A percentile compares a stretch with the other conserved stretches of the same genome.
Evolutionary conservation across 2,329 filamentous ascomycete species (phyloP).

Genomic region (Monascus ruber): DNA sequence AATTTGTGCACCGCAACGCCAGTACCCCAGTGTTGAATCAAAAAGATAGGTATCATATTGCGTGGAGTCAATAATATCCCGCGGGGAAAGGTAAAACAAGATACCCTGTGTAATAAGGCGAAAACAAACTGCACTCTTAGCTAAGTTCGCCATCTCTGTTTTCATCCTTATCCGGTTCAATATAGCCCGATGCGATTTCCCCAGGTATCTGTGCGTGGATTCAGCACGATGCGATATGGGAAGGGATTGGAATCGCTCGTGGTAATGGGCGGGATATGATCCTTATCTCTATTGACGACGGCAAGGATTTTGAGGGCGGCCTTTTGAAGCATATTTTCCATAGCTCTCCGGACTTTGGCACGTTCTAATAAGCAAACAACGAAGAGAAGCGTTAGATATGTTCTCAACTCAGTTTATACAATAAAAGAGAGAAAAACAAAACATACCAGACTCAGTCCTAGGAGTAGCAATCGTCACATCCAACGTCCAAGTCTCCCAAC

Average conservation of each 20-base stretch:
- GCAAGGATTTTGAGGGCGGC: slow-evolving; percentile 83
- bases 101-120: neutral
- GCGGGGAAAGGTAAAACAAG: too few relatives aligned
- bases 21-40: too few relatives aligned
- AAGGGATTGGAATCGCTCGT: slow-evolving; percentile 88
- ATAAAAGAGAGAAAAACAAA: neutral
- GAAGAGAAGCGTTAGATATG: slow-evolving; percentile 1
- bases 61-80: too few relatives aligned
- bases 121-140: neutral
- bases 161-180: slow-evolving; percentile 22
- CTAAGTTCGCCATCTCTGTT: too few relatives aligned
- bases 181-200: slow-evolving; percentile 68
- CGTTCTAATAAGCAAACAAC: slow-evolving; percentile 48
- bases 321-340: slow-evolving; percentile 79
- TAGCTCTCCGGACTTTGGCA: slow-evolving; percentile 76
- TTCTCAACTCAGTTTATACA: neutral
- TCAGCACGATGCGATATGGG: slow-evolving; percentile 83
- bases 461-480: slow-evolving; percentile 89
- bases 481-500: slow-evolving; percentile 93
- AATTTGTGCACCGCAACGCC: too few relatives aligned
- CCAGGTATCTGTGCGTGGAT: slow-evolving; percentile 71
- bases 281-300: slow-evolving; percentile 77
- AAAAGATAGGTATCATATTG: too few relatives aligned
- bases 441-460: slow-evolving; percentile 71
- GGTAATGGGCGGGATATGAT: slow-evolving; percentile 94